Base-by-base conservation (phyloP, 2,329 filamentous ascomycete species). In the Claviceps capensis region DNA sequence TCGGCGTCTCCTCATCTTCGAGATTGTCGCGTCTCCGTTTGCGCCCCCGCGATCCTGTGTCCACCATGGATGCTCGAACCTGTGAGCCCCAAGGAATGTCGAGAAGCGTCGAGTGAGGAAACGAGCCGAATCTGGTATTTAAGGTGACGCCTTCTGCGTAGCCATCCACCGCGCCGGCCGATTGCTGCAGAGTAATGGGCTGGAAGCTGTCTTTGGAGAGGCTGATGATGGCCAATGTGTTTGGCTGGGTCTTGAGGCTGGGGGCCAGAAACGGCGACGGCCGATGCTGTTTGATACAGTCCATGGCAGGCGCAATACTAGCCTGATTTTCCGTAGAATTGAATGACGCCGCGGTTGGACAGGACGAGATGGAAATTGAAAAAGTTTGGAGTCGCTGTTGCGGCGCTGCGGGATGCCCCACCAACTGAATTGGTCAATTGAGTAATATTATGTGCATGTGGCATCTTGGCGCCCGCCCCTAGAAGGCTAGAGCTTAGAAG, bases 111-210 rank as follows among this genome's bases (percentile, higher is more conserved):
- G 79, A 85, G 64, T 91, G 87, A 0, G 87, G 86, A 55, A 89
- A 91, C 0, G 90, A 95, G 48, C 93, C 93, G 62, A 95, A 98
- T 45, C 90, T 83, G 1, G 91, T 98, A 69, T 95, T 97, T 51
- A 90, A 81, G 2, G 88, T 85, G 47, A 82, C 83, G 38, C 86
- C 86, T 63, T 89, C 85, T 34, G 79, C 78, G 61, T 89, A 89
- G 54, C 85, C 86, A 62, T 83, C 78, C 56, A 84, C 75, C 43
- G 79, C 76, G 50, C 80, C 81, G 40, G 78, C 75, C 22, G 76
- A 75, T 34, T 78, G 71, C 56, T 78, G 74, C 30, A 90, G 78
- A 55, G 86, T 82, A 26, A 89, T 74, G 7, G 91, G 88, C 41
- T 89, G 76, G 56, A 90, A 81, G 55, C 85, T 84, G 67, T 97